These are phyloP conservation scores for Acorus gramineus DNA, from an alignment of 106 monocot genomes.

Conservation along the genomic window DNA sequence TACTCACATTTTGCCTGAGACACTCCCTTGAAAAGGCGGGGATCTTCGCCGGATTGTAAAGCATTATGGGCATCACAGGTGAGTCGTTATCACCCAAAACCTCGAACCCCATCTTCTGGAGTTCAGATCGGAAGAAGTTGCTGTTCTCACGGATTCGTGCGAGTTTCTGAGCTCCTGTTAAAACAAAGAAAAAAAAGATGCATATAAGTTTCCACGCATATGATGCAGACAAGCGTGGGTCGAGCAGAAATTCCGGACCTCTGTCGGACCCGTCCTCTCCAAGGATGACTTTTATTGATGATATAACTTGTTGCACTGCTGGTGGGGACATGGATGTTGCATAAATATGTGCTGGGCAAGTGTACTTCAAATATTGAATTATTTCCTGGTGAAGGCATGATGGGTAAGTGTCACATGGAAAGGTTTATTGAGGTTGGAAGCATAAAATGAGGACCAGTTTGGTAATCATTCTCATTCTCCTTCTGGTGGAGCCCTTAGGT, in stretches of 20 bases:
- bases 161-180: constrained; percentile 60
- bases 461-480: too few relatives aligned
- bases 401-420: background rate
- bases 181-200: constrained; percentile 1
- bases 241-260: constrained; percentile 16
- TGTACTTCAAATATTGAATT: constrained; percentile 48
- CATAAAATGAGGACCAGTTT: background rate
- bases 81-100: constrained; percentile 76
- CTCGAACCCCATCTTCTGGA: constrained; percentile 81
- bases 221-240: background rate
- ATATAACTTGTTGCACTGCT: constrained; percentile 74
- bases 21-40: constrained; percentile 82
- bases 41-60: constrained; percentile 78
- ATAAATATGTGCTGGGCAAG: constrained; percentile 77
- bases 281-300: constrained; percentile 64
- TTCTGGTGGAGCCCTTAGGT: too few relatives aligned
- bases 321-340: constrained; percentile 85
- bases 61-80: constrained; percentile 85
- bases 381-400: constrained; percentile 43
- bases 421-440: background rate
- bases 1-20: constrained; percentile 55
- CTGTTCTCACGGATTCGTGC: constrained; percentile 74
- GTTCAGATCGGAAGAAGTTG: constrained; percentile 77
- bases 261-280: constrained; percentile 77
- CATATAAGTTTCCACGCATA: background rate